phyloP scores from a whole-genome alignment of 257 asterid genomes.

The Henckelia pumila region DNA sequence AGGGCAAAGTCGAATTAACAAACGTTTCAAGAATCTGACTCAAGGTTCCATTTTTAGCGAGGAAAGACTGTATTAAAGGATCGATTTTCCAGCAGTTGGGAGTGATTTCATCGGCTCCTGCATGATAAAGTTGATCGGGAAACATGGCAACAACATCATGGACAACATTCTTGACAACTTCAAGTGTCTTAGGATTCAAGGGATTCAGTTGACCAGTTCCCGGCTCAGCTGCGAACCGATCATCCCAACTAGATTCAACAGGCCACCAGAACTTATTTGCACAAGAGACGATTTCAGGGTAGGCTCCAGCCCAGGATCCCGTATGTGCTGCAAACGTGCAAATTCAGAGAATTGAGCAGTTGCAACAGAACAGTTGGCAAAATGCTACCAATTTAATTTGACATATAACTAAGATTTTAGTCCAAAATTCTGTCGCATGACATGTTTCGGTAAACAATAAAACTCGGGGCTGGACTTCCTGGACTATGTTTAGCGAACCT shows the following conservation, averaged over 20 bases:
- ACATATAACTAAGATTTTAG: background rate
- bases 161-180: constrained; percentile 59
- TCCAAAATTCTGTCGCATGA: too few species aligned
- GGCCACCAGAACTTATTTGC: constrained; percentile 89
- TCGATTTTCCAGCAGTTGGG: constrained; percentile 85
- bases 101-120: constrained; percentile 77
- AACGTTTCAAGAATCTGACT: constrained; percentile 66
- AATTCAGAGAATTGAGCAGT: background rate
- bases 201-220: constrained; percentile 94
- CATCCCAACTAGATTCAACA: constrained; percentile 54
- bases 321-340: constrained; percentile 68
- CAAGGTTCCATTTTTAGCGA: constrained; percentile 64
- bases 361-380: background rate
- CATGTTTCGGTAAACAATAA: too few species aligned
- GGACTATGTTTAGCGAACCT: too few species aligned
- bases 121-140: constrained; percentile 75
- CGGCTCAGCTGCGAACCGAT: constrained; percentile 79
- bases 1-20: constrained; percentile 64
- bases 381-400: background rate
- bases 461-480: background rate
- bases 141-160: constrained; percentile 56
- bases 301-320: constrained; percentile 90
- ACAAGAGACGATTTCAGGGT: constrained; percentile 79
- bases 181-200: constrained; percentile 59
- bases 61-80: constrained; percentile 44